Evolutionary conservation across 2,329 filamentous ascomycete genomes (phyloP), one percentile per base, ranked within the genome.

Genomic region (Rutstroemia sp.): DNA sequence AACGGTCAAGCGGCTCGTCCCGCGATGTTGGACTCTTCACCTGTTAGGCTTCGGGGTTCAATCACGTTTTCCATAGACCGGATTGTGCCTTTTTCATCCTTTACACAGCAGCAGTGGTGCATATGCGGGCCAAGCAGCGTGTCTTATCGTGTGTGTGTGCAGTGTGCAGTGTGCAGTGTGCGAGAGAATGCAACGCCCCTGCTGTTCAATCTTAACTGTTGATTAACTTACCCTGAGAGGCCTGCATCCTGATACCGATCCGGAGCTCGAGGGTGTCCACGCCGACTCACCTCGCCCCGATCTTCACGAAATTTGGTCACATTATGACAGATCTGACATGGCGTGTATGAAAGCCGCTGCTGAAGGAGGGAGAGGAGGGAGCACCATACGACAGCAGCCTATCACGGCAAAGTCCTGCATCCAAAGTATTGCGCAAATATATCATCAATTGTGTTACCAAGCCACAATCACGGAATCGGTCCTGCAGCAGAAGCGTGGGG

Each of bases 321-420:
- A 55, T 55, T 44, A 19, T 50, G 52, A 44, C 46, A 47, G 52
- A 55, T 55, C 23, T 55, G 25, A n/a, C 25, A n/a, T n/a, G 23
- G 23, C 23, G 23, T 23, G 8, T 19, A 46, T 52, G 41, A 45
- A 23, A 44, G 18, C 21, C 23, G 18, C 27, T 30, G 16, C 34
- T 50, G 9, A 8, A 38, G 18, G 39, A 23, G 23, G 23, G 23
- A 23, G 5, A 23, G 23, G 4, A 23, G 2, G 23, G 14, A 41
- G 39, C 14, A 7, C 39, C 39, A 7, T 41, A 18, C 12, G 18
- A 21, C n/a, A 38, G 4, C 3, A 30, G 16, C 49, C 49, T 51
- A 52, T 52, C 50, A 46, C 16, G 19, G 25, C n/a, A 19, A 47
- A 47, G 14, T 7, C 14, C 5, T 41, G 9, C 10, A 19, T 10